Conservation (phyloP, 441 rosid species). For the Raphanus hybrid region DNA sequence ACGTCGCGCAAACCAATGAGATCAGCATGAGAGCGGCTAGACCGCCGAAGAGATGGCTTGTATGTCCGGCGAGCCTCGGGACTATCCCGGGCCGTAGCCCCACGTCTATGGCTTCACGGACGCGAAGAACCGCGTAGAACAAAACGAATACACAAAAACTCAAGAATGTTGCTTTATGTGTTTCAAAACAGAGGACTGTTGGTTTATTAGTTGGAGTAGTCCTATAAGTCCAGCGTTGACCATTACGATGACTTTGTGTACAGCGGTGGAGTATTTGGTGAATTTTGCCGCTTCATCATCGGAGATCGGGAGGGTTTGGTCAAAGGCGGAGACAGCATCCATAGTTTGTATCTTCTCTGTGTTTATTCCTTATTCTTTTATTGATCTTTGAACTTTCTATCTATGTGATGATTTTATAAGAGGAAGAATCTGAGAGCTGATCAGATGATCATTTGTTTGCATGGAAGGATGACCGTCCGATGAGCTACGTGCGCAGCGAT, state of each 20-base stretch:
- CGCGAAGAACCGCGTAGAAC: conserved; percentile 16
- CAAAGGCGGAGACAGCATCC: not conserved
- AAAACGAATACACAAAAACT: conserved; percentile 19
- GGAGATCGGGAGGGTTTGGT: not conserved
- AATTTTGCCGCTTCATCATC: not conserved
- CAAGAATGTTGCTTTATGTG: conserved; percentile 21
- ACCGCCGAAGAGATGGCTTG: conserved; percentile 35
- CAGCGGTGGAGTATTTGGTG: conserved; percentile 23
- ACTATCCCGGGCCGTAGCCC: conserved; percentile 7
- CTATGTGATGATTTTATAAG: not conserved
- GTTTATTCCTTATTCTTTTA: not conserved
- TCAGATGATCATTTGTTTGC: not conserved
- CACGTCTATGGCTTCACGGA: conserved; percentile 14
- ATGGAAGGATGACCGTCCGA: not conserved
- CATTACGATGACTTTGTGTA: conserved; percentile 33
- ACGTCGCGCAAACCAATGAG: not conserved
- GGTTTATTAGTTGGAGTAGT: conserved; percentile 28
- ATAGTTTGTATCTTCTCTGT: not conserved
- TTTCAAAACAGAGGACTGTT: conserved; percentile 24
- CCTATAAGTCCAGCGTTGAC: conserved; percentile 26
- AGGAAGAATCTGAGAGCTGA: not conserved
- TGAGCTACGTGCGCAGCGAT: not conserved
- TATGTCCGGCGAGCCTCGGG: conserved; percentile 14
- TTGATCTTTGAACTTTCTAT: not conserved
- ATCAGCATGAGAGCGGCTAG: conserved; percentile 20